A percentile compares a stretch with the other conserved stretches of the same genome.
Conservation (phyloP, 164 flowering plant genomes). For the Annona squamosa region DNA sequence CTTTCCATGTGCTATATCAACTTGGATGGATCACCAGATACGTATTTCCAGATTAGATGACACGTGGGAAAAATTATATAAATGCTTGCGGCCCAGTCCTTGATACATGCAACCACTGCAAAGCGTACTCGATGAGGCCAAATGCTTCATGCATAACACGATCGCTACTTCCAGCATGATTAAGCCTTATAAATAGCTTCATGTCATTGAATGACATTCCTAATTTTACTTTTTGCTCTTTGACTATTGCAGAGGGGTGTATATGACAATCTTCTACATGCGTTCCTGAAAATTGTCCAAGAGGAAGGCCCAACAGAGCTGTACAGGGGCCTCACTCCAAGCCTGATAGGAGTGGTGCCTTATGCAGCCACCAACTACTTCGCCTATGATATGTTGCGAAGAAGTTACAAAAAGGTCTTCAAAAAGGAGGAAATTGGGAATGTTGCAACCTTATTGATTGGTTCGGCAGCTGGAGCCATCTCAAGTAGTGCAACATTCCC, state of each 20-base stretch:
- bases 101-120: background rate
- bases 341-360: constrained; percentile 89
- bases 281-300: constrained; percentile 67
- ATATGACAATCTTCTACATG: constrained; percentile 66
- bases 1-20: background rate
- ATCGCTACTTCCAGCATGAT: background rate
- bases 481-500: constrained; percentile 79
- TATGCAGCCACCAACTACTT: constrained; percentile 91
- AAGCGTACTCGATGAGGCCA: background rate
- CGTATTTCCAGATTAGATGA: background rate
- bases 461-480: constrained; percentile 74
- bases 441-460: constrained; percentile 61
- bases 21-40: background rate
- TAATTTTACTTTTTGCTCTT: background rate
- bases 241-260: constrained; percentile 53
- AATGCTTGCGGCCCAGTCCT: background rate
- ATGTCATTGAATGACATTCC: background rate
- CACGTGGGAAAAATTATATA: background rate
- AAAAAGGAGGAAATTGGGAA: constrained; percentile 54
- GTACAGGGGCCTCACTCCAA: constrained; percentile 88
- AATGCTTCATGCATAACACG: background rate
- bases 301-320: constrained; percentile 85
- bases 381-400: constrained; percentile 79
- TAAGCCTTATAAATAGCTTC: background rate
- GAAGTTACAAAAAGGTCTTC: constrained; percentile 40